These are phyloP conservation scores for Camelina sativa DNA, from an alignment of 345 rosid species.

Conservation along the genomic window DNA sequence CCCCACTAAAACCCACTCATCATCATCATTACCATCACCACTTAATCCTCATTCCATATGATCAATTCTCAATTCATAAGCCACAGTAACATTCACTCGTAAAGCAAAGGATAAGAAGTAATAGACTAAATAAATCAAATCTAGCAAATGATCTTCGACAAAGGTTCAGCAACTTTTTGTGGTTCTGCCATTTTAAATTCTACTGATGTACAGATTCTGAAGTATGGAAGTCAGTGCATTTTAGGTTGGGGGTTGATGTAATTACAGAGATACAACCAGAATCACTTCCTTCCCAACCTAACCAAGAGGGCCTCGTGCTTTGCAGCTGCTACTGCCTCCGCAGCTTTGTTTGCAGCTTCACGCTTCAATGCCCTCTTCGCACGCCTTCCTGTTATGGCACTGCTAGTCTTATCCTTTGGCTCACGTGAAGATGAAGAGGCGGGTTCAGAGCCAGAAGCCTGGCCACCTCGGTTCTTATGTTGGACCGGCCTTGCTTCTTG, in stretches of 20 bases:
- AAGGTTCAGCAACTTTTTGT: slow-evolving; percentile 8
- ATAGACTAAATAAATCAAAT: slow-evolving; percentile 5
- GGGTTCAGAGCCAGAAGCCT: slow-evolving; percentile 59
- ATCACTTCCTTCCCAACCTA: slow-evolving; percentile 47
- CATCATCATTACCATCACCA: slow-evolving; percentile 32
- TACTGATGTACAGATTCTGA: slow-evolving; percentile 39
- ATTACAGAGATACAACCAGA: slow-evolving; percentile 32
- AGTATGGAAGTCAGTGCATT: slow-evolving; percentile 14
- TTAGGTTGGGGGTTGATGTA: slow-evolving; percentile 24
- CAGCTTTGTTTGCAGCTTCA: slow-evolving; percentile 84
- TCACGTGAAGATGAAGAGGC: slow-evolving; percentile 47
- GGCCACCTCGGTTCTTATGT: slow-evolving; percentile 41
- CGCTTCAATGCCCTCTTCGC: slow-evolving; percentile 92
- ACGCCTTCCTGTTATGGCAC: slow-evolving; percentile 65
- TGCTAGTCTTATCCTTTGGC: slow-evolving; percentile 61
- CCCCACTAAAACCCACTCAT: slow-evolving; percentile 39
- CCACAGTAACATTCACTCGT: slow-evolving; percentile 12
- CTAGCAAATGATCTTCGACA: slow-evolving; percentile 22
- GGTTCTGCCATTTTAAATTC: slow-evolving; percentile 37
- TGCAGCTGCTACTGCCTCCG: slow-evolving; percentile 60
- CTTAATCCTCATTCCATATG: slow-evolving; percentile 26
- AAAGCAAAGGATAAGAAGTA: slow-evolving; percentile 17
- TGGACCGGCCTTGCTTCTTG: slow-evolving; percentile 82
- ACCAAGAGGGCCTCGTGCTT: slow-evolving; percentile 48
- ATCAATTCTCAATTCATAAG: background rate